Evolutionary conservation across 495 filamentous ascomycete species (phyloP).

Genomic region (Podospora sp.): DNA sequence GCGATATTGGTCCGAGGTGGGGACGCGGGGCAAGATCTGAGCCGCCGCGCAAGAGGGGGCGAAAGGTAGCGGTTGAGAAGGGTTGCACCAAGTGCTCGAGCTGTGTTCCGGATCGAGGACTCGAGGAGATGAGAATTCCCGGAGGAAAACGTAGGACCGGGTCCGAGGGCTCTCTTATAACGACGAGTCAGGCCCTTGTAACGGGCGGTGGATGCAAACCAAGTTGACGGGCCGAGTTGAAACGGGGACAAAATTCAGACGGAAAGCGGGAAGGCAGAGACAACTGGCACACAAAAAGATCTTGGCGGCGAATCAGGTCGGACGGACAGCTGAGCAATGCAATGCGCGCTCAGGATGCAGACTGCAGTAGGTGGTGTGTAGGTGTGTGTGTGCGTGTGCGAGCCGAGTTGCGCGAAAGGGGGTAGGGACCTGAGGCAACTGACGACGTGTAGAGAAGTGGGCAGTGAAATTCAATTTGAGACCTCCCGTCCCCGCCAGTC

Average conservation of each 20-base stretch:
- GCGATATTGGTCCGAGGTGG: neutral
- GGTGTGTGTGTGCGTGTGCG: neutral
- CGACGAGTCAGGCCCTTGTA: constrained; percentile 9
- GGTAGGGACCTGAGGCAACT: neutral
- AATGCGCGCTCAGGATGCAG: constrained; percentile 14
- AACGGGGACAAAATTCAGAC: constrained; percentile 17
- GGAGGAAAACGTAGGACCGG: neutral
- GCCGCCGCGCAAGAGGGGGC: neutral
- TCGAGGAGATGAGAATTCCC: neutral
- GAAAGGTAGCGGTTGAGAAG: neutral
- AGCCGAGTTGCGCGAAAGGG: constrained; percentile 1
- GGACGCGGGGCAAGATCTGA: neutral
- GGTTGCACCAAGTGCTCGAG: neutral
- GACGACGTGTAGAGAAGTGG: constrained; percentile 1
- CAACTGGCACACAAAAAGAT: constrained; percentile 17
- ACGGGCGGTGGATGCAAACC: constrained; percentile 1
- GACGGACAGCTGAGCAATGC: constrained; percentile 23
- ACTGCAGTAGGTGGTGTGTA: neutral
- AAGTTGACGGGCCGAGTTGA: constrained; percentile 13
- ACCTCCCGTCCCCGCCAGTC: neutral
- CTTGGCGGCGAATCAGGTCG: constrained; percentile 29
- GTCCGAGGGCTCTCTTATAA: constrained; percentile 14
- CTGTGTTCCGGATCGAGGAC: neutral
- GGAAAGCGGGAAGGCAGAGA: constrained; percentile 10
- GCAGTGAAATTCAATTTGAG: constrained; percentile 11